phyloP scores from a whole-genome alignment of 495 filamentous ascomycete species.

The Bryoglossum gracile region DNA sequence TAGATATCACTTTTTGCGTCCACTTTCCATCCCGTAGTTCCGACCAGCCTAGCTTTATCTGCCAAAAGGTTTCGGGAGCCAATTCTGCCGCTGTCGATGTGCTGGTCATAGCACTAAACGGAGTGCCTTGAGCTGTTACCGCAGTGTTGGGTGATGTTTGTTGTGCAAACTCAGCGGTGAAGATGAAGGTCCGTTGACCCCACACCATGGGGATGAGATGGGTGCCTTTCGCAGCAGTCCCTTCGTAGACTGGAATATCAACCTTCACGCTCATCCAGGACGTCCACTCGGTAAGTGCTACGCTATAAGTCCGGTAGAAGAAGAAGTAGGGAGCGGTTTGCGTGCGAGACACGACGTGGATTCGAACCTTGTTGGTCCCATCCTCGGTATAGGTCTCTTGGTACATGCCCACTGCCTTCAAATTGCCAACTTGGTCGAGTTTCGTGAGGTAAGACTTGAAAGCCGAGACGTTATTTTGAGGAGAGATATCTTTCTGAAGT shows the following conservation, averaged over 20 bases:
- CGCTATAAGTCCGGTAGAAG: constrained; percentile 6
- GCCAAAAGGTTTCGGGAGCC: too few species aligned
- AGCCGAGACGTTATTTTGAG: constrained; percentile 5
- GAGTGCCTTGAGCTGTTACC: too few species aligned
- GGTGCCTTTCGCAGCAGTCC: too few species aligned
- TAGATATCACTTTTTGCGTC: constrained; percentile 19
- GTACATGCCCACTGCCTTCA: constrained; percentile 14
- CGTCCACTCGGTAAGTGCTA: constrained; percentile 1
- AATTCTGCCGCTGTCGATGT: too few species aligned
- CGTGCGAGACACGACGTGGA: constrained; percentile 21
- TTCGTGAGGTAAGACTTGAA: constrained; percentile 22
- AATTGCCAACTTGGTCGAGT: constrained; percentile 20
- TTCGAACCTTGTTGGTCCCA: not conserved
- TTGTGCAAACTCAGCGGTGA: constrained; percentile 14
- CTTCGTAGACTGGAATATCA: constrained; percentile 25
- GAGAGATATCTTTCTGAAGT: constrained; percentile 21
- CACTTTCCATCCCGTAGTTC: constrained; percentile 27
- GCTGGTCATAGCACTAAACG: too few species aligned
- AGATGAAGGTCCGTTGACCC: constrained; percentile 7
- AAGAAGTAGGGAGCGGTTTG: constrained; percentile 8
- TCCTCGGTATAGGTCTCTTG: not conserved
- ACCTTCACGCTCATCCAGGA: constrained; percentile 19
- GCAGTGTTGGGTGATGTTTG: not conserved
- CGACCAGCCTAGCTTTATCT: constrained; percentile 23
- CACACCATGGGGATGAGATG: constrained; percentile 9